Evolutionary conservation across 345 rosid species (phyloP).

Genomic region (Heritiera littoralis): DNA sequence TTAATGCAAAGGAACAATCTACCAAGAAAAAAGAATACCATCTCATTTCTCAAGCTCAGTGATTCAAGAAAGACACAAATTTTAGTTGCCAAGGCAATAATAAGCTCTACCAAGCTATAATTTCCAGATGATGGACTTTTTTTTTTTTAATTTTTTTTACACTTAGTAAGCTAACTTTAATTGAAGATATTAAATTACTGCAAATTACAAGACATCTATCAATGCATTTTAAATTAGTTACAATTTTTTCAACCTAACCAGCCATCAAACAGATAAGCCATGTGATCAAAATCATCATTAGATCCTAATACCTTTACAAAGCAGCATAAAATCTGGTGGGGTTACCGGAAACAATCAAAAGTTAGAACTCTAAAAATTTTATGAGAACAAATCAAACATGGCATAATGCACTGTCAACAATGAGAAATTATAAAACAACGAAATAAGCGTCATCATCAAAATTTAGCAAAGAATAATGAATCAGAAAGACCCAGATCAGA

Average conservation of each 20-base stretch:
- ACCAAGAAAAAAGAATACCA: constrained; percentile 1
- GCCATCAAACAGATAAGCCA: constrained; percentile 38
- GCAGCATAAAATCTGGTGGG: constrained; percentile 29
- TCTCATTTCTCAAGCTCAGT: constrained; percentile 1
- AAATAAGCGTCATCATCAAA: constrained; percentile 11
- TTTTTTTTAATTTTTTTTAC: not conserved
- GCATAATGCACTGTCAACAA: not conserved
- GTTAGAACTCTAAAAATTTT: constrained; percentile 15
- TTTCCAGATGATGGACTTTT: not conserved
- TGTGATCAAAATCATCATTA: constrained; percentile 37
- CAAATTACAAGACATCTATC: not conserved
- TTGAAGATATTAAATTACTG: not conserved
- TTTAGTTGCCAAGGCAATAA: not conserved
- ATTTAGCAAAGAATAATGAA: constrained; percentile 11
- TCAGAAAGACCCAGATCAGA: constrained; percentile 47
- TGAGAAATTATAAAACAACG: constrained; percentile 14
- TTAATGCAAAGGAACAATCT: not conserved
- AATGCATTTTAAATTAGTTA: not conserved
- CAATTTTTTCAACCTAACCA: not conserved
- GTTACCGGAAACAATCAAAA: constrained; percentile 19
- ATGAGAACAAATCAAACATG: constrained; percentile 9
- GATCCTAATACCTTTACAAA: constrained; percentile 33
- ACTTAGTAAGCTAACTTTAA: not conserved
- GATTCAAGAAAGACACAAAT: not conserved
- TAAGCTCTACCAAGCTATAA: constrained; percentile 5